These are phyloP conservation scores for Hymenoscyphus albidus DNA, from an alignment of 2,329 filamentous ascomycete species.

Conservation along the genomic window DNA sequence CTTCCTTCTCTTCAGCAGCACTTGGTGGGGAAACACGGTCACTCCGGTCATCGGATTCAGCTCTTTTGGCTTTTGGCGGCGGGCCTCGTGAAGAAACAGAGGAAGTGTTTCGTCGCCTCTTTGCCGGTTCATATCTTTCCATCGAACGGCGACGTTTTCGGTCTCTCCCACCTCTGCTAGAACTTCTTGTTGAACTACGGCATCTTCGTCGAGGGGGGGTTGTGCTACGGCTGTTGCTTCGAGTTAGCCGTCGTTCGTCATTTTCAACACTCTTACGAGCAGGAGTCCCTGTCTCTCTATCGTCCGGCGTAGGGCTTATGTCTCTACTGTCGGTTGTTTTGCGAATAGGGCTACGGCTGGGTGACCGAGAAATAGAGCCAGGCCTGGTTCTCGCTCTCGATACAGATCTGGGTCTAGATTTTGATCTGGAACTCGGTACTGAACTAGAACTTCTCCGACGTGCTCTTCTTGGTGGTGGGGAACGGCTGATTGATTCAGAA, in stretches of 20 bases:
- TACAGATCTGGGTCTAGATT: slow-evolving; percentile 32
- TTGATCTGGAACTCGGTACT: slow-evolving; percentile 24
- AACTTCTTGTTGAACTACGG: slow-evolving; percentile 28
- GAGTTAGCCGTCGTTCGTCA: slow-evolving; percentile 35
- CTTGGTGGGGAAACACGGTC: slow-evolving; percentile 33
- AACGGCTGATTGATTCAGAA: slow-evolving; percentile 30
- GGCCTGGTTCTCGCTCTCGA: slow-evolving; percentile 33
- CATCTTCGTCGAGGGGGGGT: slow-evolving; percentile 32
- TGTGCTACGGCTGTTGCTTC: slow-evolving; percentile 35
- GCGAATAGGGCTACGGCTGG: slow-evolving; percentile 27
- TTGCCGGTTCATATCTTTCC: slow-evolving; percentile 35
- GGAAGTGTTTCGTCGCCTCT: slow-evolving; percentile 49
- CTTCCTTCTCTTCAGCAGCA: slow-evolving; percentile 23
- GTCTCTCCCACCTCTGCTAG: slow-evolving; percentile 29
- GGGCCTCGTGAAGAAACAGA: slow-evolving; percentile 44
- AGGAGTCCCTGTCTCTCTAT: slow-evolving; percentile 19
- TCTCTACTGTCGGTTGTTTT: slow-evolving; percentile 21
- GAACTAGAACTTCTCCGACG: slow-evolving; percentile 22
- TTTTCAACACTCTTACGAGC: slow-evolving; percentile 31
- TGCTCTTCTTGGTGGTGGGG: slow-evolving; percentile 30
- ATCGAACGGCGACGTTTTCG: slow-evolving; percentile 35
- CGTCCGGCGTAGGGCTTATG: slow-evolving; percentile 27
- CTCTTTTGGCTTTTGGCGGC: slow-evolving; percentile 48
- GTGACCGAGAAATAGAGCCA: slow-evolving; percentile 22
- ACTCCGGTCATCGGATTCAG: slow-evolving; percentile 53